Conservation (phyloP, 768 basidiomycete genomes). For the Tricholoma furcatifolium region DNA sequence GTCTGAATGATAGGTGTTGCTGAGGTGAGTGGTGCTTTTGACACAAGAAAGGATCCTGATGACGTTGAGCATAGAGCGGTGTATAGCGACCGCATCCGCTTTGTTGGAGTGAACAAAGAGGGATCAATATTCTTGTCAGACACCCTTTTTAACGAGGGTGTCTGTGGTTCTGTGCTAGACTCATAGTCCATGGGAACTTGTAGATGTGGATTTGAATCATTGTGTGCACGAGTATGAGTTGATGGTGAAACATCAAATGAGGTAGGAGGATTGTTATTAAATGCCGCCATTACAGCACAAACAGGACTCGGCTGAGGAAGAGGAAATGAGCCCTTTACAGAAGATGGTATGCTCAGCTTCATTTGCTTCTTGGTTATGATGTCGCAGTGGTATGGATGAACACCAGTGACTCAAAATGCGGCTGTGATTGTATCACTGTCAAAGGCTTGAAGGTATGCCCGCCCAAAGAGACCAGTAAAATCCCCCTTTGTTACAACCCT, state of each 20-base stretch:
- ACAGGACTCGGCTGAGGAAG: background rate
- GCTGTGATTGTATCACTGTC: background rate
- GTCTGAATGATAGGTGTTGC: background rate
- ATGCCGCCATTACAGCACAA: background rate
- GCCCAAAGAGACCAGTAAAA: background rate
- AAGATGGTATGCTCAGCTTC: background rate
- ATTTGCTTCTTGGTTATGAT: background rate
- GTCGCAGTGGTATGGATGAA: background rate
- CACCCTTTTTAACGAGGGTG: background rate
- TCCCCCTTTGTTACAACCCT: constrained; percentile 21
- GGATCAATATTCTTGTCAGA: background rate
- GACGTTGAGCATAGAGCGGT: background rate
- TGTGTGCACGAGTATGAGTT: background rate
- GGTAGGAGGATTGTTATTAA: background rate
- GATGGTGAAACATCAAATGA: too few relatives aligned
- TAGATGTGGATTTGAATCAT: too few relatives aligned
- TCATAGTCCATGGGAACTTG: too few relatives aligned
- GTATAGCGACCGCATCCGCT: background rate
- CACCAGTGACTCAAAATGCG: background rate
- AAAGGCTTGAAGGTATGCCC: background rate
- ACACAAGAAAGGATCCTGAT: too few relatives aligned
- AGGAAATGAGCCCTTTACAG: background rate
- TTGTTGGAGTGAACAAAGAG: background rate
- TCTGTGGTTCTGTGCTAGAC: too few relatives aligned
- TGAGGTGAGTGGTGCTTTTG: background rate